Conservation (phyloP, 345 rosid genomes). For the Lepidium sativum region DNA sequence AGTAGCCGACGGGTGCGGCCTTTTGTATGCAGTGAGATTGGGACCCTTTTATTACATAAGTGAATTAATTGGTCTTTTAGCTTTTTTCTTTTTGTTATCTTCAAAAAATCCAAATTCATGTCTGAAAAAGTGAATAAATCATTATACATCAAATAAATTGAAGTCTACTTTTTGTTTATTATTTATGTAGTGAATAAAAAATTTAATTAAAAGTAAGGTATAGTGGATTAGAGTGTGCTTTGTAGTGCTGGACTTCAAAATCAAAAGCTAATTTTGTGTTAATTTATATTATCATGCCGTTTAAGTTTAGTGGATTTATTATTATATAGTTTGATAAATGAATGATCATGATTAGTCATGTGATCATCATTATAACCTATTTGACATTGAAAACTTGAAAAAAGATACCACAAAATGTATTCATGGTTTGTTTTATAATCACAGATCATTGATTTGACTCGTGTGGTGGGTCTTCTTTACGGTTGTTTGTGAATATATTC, state of each 20-base stretch:
- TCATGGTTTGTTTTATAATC: not conserved
- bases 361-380: slow-evolving; percentile 10
- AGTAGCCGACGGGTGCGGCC: slow-evolving; percentile 29
- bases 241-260: slow-evolving; percentile 14
- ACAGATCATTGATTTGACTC: not conserved
- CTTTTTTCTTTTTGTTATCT: slow-evolving; percentile 17
- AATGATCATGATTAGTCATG: slow-evolving; percentile 24
- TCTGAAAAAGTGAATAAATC: not conserved
- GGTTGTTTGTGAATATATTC: not conserved
- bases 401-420: not conserved
- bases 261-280: not conserved
- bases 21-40: slow-evolving; percentile 19
- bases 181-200: not conserved
- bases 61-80: slow-evolving; percentile 22
- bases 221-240: slow-evolving; percentile 18
- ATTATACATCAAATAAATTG: not conserved
- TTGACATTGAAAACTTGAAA: not conserved
- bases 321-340: not conserved
- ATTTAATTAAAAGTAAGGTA: not conserved
- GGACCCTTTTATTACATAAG: slow-evolving; percentile 8
- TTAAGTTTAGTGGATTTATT: not conserved
- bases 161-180: not conserved
- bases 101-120: slow-evolving; percentile 6
- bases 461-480: not conserved
- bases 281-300: slow-evolving; percentile 20